Base-by-base conservation (phyloP, 2,329 filamentous ascomycete species). In the Ambrosiella cleistominuta region DNA sequence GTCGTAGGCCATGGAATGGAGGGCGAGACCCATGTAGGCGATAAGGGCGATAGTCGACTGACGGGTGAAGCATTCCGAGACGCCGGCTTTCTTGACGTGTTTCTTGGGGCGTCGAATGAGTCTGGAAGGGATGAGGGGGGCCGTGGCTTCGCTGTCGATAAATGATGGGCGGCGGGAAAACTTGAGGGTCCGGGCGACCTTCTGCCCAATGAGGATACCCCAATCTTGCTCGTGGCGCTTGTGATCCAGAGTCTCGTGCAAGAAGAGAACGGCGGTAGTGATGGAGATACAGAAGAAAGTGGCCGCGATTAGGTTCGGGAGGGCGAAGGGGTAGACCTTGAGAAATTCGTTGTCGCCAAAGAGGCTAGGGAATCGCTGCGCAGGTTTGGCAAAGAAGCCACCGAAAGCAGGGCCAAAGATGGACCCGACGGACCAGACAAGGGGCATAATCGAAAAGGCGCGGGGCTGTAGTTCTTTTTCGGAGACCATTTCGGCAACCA, bases 391-490 rank as follows among this genome's bases (percentile, higher is more conserved):
- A 61, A 97, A 80, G 61, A 88, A 83, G 3, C 91, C 91, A 36
- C 91, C 91, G 65, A 97, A 85, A 3, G 82, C 83, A 1, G 91
- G 91, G 0, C 91, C 91, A 63, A 95, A 86, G 42, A 95, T 88
- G 40, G 82, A 86, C 0, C 91, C 91, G 56, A 96, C 73, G 9
- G 83, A 89, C 85, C 88, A 97, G 38, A 80, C 86, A 13, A 97
- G 71, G 3, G 91, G 91, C 90, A 97, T 96, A 51, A 97, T 75
- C 62, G 85, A 89, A 69, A 97, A 97, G 0, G 93, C 93, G 56
- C 82, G 76, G 0, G 91, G 90, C 66, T 96, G 91, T 6, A 95
- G 74, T 66, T 89, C 85, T 67, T 79, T 88, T 68, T 93, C 82
- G 0, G 88, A 86, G 1, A 95, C 89, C 77, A 96, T 82, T 69